A percentile compares a stretch with the other conserved stretches of the same genome.
phyloP scores from a whole-genome alignment of 768 basidiomycete species.

The Mycena polygramma region DNA sequence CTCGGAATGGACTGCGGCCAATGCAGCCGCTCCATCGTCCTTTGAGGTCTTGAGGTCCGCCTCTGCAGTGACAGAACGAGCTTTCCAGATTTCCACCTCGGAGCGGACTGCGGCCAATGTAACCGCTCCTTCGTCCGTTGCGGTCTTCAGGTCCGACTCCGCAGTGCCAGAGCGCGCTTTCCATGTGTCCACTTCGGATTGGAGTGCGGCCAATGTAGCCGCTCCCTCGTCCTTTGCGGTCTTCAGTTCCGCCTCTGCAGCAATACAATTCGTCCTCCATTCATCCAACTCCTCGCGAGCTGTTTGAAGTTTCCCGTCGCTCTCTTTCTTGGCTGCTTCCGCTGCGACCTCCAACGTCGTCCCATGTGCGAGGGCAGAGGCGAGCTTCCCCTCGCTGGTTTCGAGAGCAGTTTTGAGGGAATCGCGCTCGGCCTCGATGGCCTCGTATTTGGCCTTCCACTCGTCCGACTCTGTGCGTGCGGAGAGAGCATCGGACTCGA shows the following conservation, averaged over 20 bases:
- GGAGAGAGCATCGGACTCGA: not conserved
- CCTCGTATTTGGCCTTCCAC: conserved; percentile 4
- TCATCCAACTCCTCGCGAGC: not conserved
- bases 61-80: too few species aligned
- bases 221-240: not conserved
- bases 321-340: conserved; percentile 9
- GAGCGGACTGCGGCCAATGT: not conserved
- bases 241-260: not conserved
- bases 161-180: too few species aligned
- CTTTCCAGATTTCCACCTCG: not conserved
- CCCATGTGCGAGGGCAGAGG: not conserved
- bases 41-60: too few species aligned
- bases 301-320: not conserved
- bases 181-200: not conserved
- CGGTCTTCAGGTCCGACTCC: too few species aligned
- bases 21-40: too few species aligned
- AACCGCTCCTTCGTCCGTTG: not conserved
- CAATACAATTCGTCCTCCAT: conserved; percentile 7
- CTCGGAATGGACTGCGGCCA: too few species aligned
- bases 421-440: conserved; percentile 12
- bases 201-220: not conserved
- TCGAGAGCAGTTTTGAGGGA: conserved; percentile 1
- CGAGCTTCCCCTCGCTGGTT: not conserved
- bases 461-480: not conserved
- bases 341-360: conserved; percentile 14